Percentiles rank a stretch among this genome's conserved stretches.
These are phyloP conservation scores for Penicillium canariense DNA, from an alignment of 495 filamentous ascomycete species.

Conservation along the genomic window DNA sequence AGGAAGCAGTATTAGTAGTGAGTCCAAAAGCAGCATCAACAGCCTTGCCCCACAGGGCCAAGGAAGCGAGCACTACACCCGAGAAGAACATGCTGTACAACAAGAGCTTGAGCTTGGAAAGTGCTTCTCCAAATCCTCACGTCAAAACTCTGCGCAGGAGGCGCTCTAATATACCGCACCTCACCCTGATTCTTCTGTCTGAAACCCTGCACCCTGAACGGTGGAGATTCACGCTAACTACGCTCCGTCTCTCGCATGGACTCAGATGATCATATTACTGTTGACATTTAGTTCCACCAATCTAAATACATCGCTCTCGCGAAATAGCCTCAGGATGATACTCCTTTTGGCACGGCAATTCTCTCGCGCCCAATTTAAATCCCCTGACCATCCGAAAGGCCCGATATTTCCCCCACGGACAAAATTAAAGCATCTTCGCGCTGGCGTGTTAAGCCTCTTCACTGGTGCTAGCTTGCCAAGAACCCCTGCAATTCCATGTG, in stretches of 20 bases:
- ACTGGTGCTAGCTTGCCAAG: conserved; percentile 9
- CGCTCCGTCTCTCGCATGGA: conserved; percentile 5
- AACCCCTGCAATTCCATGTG: conserved; percentile 15
- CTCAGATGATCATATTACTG: neutral
- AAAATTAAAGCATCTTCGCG: neutral
- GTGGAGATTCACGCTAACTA: conserved; percentile 11
- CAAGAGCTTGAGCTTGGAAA: neutral
- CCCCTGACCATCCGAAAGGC: neutral
- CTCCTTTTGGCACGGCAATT: conserved; percentile 8
- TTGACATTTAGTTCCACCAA: conserved; percentile 20
- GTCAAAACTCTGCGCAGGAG: neutral
- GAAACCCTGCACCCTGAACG: conserved; percentile 11
- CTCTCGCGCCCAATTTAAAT: neutral
- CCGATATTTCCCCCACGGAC: neutral
- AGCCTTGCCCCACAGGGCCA: conserved; percentile 22
- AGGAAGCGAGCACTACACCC: conserved; percentile 17
- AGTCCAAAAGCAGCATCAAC: conserved; percentile 34
- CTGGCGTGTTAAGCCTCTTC: neutral
- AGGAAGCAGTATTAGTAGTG: conserved; percentile 28
- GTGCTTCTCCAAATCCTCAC: neutral
- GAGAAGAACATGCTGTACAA: conserved; percentile 21
- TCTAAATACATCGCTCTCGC: neutral
- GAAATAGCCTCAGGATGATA: neutral
- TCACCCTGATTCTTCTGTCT: neutral
- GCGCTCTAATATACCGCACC: neutral